A percentile compares a stretch with the other conserved stretches of the same genome.
Evolutionary conservation across 305 asterid genomes (phyloP).

Genomic region (Rubia peregrina): DNA sequence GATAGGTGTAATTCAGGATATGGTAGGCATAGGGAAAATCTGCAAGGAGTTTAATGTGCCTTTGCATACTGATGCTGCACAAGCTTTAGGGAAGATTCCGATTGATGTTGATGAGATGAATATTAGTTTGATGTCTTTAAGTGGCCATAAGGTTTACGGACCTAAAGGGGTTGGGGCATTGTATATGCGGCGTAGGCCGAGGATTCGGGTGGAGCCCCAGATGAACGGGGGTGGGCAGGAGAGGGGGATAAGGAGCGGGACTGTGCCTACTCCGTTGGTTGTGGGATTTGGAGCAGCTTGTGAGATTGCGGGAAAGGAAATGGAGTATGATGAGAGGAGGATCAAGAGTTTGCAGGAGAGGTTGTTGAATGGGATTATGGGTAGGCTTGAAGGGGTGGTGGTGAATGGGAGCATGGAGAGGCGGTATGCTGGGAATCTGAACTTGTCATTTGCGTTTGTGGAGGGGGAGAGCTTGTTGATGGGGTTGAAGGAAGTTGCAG

Average conservation of each 20-base stretch:
- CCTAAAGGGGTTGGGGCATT: slow-evolving; percentile 90
- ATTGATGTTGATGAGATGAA: slow-evolving; percentile 87
- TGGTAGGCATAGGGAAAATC: slow-evolving; percentile 75
- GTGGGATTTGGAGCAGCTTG: slow-evolving; percentile 96
- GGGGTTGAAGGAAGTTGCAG: slow-evolving; percentile 98
- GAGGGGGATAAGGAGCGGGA: slow-evolving; percentile 96
- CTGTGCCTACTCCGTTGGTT: slow-evolving; percentile 86
- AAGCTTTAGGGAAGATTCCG: slow-evolving; percentile 76
- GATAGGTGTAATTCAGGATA: slow-evolving; percentile 86
- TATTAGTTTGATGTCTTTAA: slow-evolving; percentile 81
- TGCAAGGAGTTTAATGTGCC: slow-evolving; percentile 77
- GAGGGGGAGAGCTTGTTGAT: slow-evolving; percentile 97
- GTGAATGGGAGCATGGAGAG: slow-evolving; percentile 88
- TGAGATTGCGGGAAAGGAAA: slow-evolving; percentile 80
- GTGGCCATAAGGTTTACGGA: slow-evolving; percentile 93
- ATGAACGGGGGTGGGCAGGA: slow-evolving; percentile 99
- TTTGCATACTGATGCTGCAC: slow-evolving; percentile 92
- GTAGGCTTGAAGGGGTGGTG: slow-evolving; percentile 65
- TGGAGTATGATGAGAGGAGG: slow-evolving; percentile 81
- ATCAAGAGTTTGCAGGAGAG: slow-evolving; percentile 53
- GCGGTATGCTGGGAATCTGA: slow-evolving; percentile 78
- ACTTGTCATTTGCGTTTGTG: slow-evolving; percentile 83
- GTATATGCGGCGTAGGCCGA: slow-evolving; percentile 86
- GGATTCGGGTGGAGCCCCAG: slow-evolving; percentile 88
- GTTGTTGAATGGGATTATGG: slow-evolving; percentile 59